Evolutionary conservation across 2,329 filamentous ascomycete genomes (phyloP).

Genomic region (Colletotrichum sp.): DNA sequence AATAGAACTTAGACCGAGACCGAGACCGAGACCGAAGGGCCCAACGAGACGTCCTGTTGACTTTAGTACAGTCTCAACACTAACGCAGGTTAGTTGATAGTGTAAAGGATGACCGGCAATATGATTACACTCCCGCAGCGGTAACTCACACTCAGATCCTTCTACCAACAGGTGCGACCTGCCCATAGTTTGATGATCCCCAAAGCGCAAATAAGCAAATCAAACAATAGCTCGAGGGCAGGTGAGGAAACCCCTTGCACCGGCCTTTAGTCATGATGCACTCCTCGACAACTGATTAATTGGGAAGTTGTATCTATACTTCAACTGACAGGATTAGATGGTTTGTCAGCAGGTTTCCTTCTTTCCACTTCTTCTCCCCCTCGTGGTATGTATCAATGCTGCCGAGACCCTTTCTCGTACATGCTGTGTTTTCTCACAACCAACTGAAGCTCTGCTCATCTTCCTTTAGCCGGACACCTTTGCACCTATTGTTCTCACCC

Average conservation of each 20-base stretch:
- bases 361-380: neutral
- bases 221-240: neutral
- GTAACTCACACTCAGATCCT: neutral
- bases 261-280: neutral
- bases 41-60: neutral
- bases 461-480: neutral
- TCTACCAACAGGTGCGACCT: neutral
- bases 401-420: no score
- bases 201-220: neutral
- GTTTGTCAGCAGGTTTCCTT: neutral
- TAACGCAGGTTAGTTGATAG: neutral
- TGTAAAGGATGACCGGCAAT: neutral
- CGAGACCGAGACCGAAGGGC: neutral
- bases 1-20: no score
- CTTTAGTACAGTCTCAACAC: neutral
- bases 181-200: neutral
- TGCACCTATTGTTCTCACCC: neutral
- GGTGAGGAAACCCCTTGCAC: neutral
- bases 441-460: neutral
- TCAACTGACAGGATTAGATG: neutral
- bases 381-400: neutral
- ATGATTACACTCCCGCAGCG: neutral
- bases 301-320: neutral
- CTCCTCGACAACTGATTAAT: neutral
- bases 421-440: rapidly evolving